Base-by-base conservation (phyloP, 1,284 basidiomycete species). In the Cutaneotrichosporon cutaneum region DNA sequence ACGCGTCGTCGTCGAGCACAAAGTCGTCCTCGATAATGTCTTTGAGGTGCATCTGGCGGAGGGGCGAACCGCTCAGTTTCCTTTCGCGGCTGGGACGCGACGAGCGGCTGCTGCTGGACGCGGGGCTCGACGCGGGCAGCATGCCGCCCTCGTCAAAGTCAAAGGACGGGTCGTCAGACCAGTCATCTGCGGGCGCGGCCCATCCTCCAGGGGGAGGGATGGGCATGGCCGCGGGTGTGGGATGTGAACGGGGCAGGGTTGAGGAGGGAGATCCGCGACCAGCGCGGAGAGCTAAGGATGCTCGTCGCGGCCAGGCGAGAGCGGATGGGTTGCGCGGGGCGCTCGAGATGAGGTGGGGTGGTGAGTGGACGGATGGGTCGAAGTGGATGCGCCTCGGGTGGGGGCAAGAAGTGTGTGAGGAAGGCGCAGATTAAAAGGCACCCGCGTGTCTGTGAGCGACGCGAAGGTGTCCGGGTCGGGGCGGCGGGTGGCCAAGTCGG, bases 91-190 rank as follows among this genome's bases (percentile, higher is more conserved):
- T 64, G 13, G 50, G 59, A 8, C 68, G 59, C 11, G 68, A 68
- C 11, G 60, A 66, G 26, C 56, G 51, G 21, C 65, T 66, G 6
- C 58, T 56, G 1, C 65, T 64, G 24, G 70, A 68, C n/a, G 62
- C 60, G 9, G 68, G 56, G 1, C 65, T 60, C 3, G 71, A 62
- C 8, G 65, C 59, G 14, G 69, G 67, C 44, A 50, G 64, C 50
- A 57, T 65, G 60, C 36, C 53, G 62, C 32, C 67, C 59, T 26
- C 48, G 16, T 61, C 55, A 16, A 77, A 55, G 54, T 76, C 72
- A 57, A 77, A 77, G 13, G 74, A 74, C 6, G 70, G 69, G 53
- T 76, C 73, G 30, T 77, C 71, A 11, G 69, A 65, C 75, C 75
- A 77, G 64, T 77, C 73, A 45, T 77, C 75, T 5, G 71, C 66